Conservation (phyloP, 371 early-diverging fungal species). For the Zychaea mexicana region DNA sequence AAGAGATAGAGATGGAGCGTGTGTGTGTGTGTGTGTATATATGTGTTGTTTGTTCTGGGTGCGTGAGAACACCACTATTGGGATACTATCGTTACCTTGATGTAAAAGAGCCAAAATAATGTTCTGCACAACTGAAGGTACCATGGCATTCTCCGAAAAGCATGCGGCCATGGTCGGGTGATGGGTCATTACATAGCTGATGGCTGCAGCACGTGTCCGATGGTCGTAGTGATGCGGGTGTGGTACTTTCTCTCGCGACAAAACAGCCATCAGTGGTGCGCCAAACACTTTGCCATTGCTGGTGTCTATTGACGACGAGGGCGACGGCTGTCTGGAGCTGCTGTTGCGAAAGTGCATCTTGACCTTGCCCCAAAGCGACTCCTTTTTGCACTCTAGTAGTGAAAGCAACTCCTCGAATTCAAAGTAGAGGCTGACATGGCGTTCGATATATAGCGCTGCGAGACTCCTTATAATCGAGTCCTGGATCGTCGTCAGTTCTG, state of each 20-base stretch:
- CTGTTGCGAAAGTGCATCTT: conserved; percentile 22
- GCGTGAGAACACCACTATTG: background rate
- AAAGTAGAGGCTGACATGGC: conserved; percentile 58
- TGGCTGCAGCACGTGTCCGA: conserved; percentile 1
- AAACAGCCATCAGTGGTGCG: conserved; percentile 11
- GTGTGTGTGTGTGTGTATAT: too few relatives aligned
- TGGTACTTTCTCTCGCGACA: conserved; percentile 45
- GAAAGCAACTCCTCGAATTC: conserved; percentile 61
- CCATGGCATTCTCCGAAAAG: conserved; percentile 32
- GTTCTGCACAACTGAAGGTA: conserved; percentile 80
- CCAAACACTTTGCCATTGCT: conserved; percentile 29
- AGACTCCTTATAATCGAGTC: conserved; percentile 76
- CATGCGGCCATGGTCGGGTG: conserved; percentile 61
- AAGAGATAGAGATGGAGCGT: too few relatives aligned
- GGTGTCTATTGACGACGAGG: background rate
- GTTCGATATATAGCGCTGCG: conserved; percentile 69
- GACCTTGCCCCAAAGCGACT: conserved; percentile 62
- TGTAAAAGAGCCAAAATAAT: conserved; percentile 68
- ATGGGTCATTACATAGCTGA: conserved; percentile 65
- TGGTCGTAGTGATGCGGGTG: background rate
- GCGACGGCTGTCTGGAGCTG: conserved; percentile 14
- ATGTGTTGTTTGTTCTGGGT: too few relatives aligned
- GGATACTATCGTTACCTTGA: conserved; percentile 49
- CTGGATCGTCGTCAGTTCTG: conserved; percentile 75
- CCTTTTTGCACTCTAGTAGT: conserved; percentile 60